Base-by-base conservation (phyloP, 2,329 filamentous ascomycete species). In the Pseudogymnoascus sp. region DNA sequence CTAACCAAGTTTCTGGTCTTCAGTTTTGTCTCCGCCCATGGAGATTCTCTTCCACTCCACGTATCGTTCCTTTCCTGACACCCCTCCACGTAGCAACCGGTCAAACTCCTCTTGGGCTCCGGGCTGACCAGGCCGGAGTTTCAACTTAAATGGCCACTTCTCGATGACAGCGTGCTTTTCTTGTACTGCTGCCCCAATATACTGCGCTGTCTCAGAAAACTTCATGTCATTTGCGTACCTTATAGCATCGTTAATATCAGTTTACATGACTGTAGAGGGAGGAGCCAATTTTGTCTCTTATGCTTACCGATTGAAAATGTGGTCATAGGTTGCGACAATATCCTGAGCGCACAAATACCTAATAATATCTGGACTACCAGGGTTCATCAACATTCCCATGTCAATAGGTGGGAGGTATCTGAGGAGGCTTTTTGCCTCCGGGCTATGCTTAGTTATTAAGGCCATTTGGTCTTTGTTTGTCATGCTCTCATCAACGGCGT, bases 21-120 rank as follows among this genome's bases (percentile, higher is more conserved):
- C 16, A 21, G 21, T 41, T 16, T 43, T 21, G 40, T 43, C 40
- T 43, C 21, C 12, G n/a, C n/a, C 14, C n/a, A 14, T 9, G 23
- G 14, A 28, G 7, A 28, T 63, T 52, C 67, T 69, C 62, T 69
- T 65, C 68, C 72, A 73, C 62, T 76, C 74, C 33, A 75, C 64
- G 63, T 75, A 75, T n/a, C 73, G 62, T 63, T 74, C 70, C 14
- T 61, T 60, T 0, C 70, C 68, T 0, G 38, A 31, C 25, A 61
- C 9, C 1, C 62, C 62, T n/a, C 35, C 45, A n/a, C 38, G 28
- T 4, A 68, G 21, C 12, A 68, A 9, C 31, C 64, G n/a, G 6
- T 73, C 68, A 66, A 77, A 76, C 63, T 75, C 74, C 12, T 69
- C 65, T 41, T 72, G 68, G 0, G 73, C 70, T 1, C 67, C 70